phyloP scores from a whole-genome alignment of 495 filamentous ascomycete genomes.

The Aspergillus saccharolyticus region DNA sequence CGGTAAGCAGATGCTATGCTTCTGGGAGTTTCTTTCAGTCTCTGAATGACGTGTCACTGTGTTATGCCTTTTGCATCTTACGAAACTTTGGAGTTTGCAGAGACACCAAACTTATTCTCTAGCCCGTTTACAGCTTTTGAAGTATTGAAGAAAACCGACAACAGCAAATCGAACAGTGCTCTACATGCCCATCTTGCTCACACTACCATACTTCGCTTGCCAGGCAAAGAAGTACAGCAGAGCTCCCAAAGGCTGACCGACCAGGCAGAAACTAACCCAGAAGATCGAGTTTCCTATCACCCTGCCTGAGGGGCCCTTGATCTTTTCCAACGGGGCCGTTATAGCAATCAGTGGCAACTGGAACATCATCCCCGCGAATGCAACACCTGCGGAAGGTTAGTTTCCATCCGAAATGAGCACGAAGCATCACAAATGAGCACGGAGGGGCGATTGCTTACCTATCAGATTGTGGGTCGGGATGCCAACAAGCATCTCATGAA shows the following conservation, averaged over 20 bases:
- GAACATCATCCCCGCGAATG: slow-evolving; percentile 88
- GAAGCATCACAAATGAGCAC: no score
- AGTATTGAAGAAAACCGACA: background rate
- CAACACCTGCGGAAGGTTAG: slow-evolving; percentile 57
- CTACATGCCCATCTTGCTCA: slow-evolving; percentile 34
- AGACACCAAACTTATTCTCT: background rate
- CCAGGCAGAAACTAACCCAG: slow-evolving; percentile 89
- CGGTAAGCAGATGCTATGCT: background rate
- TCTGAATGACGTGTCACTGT: background rate
- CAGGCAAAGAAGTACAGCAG: slow-evolving; percentile 95
- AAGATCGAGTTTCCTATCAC: slow-evolving; percentile 88
- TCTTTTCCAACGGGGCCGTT: slow-evolving; percentile 72
- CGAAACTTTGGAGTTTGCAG: background rate
- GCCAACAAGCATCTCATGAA: slow-evolving; percentile 91
- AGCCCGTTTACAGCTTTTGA: background rate
- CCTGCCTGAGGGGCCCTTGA: slow-evolving; percentile 65
- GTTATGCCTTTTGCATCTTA: background rate
- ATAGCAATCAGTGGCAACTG: slow-evolving; percentile 84
- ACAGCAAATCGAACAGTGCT: background rate
- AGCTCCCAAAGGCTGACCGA: slow-evolving; percentile 88
- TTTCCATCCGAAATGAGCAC: background rate
- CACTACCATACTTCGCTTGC: slow-evolving; percentile 94
- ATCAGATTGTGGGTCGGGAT: slow-evolving; percentile 95
- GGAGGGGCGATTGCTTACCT: slow-evolving; percentile 43
- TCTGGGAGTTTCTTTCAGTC: background rate